These are phyloP conservation scores for Wakefieldia striispora DNA, from an alignment of 768 basidiomycete genomes.

Conservation along the genomic window DNA sequence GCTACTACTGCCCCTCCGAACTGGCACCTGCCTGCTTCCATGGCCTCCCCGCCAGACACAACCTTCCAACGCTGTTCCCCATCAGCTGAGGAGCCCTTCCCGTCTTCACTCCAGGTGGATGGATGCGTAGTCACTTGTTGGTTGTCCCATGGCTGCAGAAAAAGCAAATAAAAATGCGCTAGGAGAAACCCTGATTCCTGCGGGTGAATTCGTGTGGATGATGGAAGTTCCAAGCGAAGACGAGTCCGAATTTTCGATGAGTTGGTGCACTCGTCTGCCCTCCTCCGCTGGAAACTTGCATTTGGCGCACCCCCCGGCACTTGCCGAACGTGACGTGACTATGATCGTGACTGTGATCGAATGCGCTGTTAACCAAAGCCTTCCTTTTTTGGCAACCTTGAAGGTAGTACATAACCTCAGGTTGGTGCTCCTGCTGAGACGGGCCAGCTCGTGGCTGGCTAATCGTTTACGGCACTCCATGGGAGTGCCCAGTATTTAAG, in stretches of 20 bases:
- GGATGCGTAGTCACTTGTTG: background rate
- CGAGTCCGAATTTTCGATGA: constrained; percentile 26
- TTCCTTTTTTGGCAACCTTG: constrained; percentile 26
- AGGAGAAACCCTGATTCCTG: background rate
- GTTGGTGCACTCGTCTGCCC: constrained; percentile 18
- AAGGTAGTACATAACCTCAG: no score
- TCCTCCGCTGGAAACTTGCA: constrained; percentile 22
- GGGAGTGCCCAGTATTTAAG: constrained; percentile 19
- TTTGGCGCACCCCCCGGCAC: constrained; percentile 23
- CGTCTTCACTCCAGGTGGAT: background rate
- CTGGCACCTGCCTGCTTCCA: constrained; percentile 24
- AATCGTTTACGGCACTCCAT: constrained; percentile 24
- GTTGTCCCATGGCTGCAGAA: background rate
- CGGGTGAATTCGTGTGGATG: constrained; percentile 19
- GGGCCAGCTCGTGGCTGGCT: background rate
- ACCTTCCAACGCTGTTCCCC: constrained; percentile 1
- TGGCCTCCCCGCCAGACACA: constrained; percentile 15
- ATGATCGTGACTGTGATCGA: constrained; percentile 8
- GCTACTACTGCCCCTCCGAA: constrained; percentile 23
- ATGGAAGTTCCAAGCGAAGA: constrained; percentile 35
- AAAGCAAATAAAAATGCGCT: constrained; percentile 1
- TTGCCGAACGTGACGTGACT: constrained; percentile 28
- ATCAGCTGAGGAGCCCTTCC: background rate
- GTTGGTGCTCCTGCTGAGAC: background rate
- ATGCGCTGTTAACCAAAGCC: constrained; percentile 15